Percentiles rank a stretch among this genome's conserved stretches.
phyloP scores from a whole-genome alignment of 2,329 filamentous ascomycete genomes.

The Microcyclosporella mali region DNA sequence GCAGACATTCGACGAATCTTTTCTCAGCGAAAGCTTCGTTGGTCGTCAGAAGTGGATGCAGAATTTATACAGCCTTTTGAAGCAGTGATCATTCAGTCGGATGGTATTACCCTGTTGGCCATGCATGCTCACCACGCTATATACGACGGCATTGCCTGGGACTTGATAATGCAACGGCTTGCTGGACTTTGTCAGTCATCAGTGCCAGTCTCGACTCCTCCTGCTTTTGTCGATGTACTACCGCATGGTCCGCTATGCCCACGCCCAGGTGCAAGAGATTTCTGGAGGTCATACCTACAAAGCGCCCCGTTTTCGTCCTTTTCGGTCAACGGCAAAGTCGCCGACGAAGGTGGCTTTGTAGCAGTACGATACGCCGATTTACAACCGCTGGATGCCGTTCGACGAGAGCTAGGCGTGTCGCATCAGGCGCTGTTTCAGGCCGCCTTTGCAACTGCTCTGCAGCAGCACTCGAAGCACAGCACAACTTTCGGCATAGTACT shows the following conservation, averaged over 20 bases:
- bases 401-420: constrained; percentile 61
- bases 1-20: constrained; percentile 34
- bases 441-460: constrained; percentile 62
- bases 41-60: constrained; percentile 50
- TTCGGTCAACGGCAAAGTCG: neutral
- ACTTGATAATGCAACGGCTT: constrained; percentile 58
- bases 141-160: constrained; percentile 78
- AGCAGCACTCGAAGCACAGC: constrained; percentile 42
- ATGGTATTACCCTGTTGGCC: constrained; percentile 40
- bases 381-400: constrained; percentile 33
- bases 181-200: constrained; percentile 44
- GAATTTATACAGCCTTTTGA: constrained; percentile 50
- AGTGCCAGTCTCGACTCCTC: constrained; percentile 32
- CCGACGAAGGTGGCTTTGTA: neutral
- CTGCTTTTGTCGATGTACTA: constrained; percentile 61
- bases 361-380: neutral
- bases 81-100: constrained; percentile 38
- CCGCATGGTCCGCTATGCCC: constrained; percentile 60
- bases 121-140: constrained; percentile 77
- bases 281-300: constrained; percentile 60
- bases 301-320: constrained; percentile 21
- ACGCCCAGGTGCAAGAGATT: constrained; percentile 47
- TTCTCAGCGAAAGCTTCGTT: constrained; percentile 38
- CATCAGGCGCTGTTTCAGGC: constrained; percentile 74
- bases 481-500: constrained; percentile 66